phyloP scores from a whole-genome alignment of 306 rosid genomes.

The Cucumis sativus region Cucumber_9930_V3 NC_026656.2:20313501-20314000 shows the following conservation, averaged over 20 bases:
- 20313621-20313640: no score
- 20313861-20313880: neutral
- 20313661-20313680: neutral
- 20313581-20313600: no score
- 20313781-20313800: neutral
- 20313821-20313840: neutral
- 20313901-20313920: neutral
- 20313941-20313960: neutral
- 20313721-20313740: neutral
- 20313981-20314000: no score
- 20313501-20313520: no score
- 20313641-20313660: neutral
- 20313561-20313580: no score
- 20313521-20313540: no score
- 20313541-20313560: no score
- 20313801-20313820: neutral
- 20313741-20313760: neutral
- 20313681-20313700: neutral
- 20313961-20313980: no score
- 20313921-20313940: neutral
- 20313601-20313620: no score
- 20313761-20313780: neutral
- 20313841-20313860: slow-evolving; percentile 2
- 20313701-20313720: neutral
- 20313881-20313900: neutral